A percentile compares a stretch with the other conserved stretches of the same genome.
These are phyloP conservation scores for Macrolepiota fuliginosa DNA, from an alignment of 768 basidiomycete genomes.

Conservation along the genomic window DNA sequence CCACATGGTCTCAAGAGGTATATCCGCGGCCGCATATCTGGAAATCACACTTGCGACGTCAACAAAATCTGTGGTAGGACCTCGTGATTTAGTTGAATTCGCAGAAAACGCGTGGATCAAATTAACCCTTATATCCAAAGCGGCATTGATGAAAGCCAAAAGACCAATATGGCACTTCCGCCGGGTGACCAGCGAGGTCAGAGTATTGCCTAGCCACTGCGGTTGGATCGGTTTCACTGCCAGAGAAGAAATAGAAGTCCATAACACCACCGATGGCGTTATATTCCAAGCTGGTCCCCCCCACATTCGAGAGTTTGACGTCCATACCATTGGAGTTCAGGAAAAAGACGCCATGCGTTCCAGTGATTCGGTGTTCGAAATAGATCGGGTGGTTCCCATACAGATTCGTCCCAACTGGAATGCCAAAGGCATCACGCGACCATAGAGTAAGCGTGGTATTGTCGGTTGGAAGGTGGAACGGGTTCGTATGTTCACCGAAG, in stretches of 20 bases:
- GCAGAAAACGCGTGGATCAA: neutral
- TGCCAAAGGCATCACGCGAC: conserved; percentile 63
- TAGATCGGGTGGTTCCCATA: conserved; percentile 76
- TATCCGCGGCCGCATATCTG: conserved; percentile 56
- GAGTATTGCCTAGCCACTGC: conserved; percentile 69
- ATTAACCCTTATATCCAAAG: conserved; percentile 60
- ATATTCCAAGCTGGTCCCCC: conserved; percentile 57
- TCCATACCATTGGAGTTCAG: conserved; percentile 78
- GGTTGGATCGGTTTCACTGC: conserved; percentile 54
- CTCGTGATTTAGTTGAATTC: neutral
- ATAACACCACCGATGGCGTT: conserved; percentile 75
- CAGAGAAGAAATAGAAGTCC: conserved; percentile 78
- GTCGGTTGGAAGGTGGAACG: conserved; percentile 54
- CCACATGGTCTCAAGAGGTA: conserved; percentile 80
- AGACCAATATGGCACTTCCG: conserved; percentile 74
- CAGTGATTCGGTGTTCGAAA: conserved; percentile 63
- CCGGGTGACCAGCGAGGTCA: conserved; percentile 60
- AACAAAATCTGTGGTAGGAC: conserved; percentile 44
- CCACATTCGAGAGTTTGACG: conserved; percentile 54
- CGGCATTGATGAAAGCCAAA: conserved; percentile 74
- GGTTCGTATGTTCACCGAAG: conserved; percentile 69
- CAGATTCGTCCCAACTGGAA: conserved; percentile 58
- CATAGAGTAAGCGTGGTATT: conserved; percentile 54
- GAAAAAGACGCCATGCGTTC: conserved; percentile 69
- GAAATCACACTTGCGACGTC: conserved; percentile 61